These are phyloP conservation scores for Meyerozyma athensensis DNA, from an alignment of 1,139 yeast genomes.

Conservation along the genomic window DNA sequence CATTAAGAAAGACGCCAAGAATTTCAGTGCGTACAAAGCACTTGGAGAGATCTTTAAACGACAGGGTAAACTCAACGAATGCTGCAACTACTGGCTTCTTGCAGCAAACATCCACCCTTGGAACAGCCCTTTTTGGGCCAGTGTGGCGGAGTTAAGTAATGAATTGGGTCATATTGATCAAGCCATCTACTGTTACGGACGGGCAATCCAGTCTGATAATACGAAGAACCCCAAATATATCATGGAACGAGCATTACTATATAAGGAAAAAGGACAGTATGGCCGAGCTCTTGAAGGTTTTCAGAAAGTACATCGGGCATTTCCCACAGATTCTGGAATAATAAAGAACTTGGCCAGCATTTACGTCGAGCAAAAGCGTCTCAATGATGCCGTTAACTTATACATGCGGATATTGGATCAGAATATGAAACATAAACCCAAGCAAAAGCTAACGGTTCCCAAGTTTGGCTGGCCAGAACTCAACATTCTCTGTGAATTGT, in stretches of 20 bases:
- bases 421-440: slow-evolving; percentile 37
- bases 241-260: slow-evolving; percentile 59
- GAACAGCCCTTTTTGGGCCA: slow-evolving; percentile 80
- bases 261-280: slow-evolving; percentile 57
- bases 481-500: slow-evolving; percentile 77
- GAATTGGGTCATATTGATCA: slow-evolving; percentile 72
- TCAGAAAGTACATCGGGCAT: slow-evolving; percentile 53
- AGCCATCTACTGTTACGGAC: slow-evolving; percentile 76
- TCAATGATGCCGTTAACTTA: slow-evolving; percentile 75
- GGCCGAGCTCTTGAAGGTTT: slow-evolving; percentile 76
- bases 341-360: slow-evolving; percentile 73
- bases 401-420: slow-evolving; percentile 63
- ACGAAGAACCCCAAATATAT: slow-evolving; percentile 51
- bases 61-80: slow-evolving; percentile 62
- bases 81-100: slow-evolving; percentile 76
- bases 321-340: slow-evolving; percentile 60
- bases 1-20: slow-evolving; percentile 68
- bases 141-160: slow-evolving; percentile 70
- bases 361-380: slow-evolving; percentile 69
- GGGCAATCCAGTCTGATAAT: slow-evolving; percentile 59
- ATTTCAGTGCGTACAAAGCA: slow-evolving; percentile 78
- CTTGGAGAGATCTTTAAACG: slow-evolving; percentile 78
- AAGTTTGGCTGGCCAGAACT: slow-evolving; percentile 83
- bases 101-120: slow-evolving; percentile 81
- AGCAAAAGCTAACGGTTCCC: slow-evolving; percentile 27